Percentiles rank a stretch among this genome's conserved stretches.
Conservation (phyloP, 2,329 filamentous ascomycete genomes). For the Aspergillus uvarum region DNA sequence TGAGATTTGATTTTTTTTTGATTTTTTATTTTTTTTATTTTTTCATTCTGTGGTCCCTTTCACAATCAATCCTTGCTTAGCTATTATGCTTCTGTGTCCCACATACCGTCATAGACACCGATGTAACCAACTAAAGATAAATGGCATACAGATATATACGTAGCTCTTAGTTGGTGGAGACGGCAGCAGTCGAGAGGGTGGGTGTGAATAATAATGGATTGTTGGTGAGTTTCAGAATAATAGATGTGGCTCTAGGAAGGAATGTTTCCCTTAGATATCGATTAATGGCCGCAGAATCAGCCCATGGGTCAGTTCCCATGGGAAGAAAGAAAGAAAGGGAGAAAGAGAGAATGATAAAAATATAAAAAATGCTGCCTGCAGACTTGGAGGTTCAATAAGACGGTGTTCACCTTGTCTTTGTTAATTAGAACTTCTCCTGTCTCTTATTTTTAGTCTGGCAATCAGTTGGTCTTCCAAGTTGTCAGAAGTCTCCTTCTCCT, state of each 20-base stretch:
- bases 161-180: not conserved
- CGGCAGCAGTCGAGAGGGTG: not conserved
- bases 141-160: not conserved
- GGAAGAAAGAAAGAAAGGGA: not conserved
- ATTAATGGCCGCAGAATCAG: not conserved
- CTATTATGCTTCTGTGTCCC: not conserved
- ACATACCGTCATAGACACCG: not conserved
- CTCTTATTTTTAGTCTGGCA: not conserved
- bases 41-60: constrained; percentile 5
- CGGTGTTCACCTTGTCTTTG: too few relatives aligned
- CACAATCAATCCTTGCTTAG: constrained; percentile 5
- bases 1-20: not conserved
- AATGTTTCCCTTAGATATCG: not conserved
- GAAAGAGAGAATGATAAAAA: not conserved
- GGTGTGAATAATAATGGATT: not conserved
- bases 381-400: too few relatives aligned
- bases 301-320: not conserved
- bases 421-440: too few relatives aligned
- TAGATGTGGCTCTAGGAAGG: constrained; percentile 6
- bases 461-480: not conserved
- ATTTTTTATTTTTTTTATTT: not conserved
- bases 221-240: constrained; percentile 15
- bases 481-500: not conserved
- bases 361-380: too few relatives aligned
- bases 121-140: not conserved